These are phyloP conservation scores for Avena sativa DNA, from an alignment of 176 grass and related monocot species.

Conservation along the genomic window DNA sequence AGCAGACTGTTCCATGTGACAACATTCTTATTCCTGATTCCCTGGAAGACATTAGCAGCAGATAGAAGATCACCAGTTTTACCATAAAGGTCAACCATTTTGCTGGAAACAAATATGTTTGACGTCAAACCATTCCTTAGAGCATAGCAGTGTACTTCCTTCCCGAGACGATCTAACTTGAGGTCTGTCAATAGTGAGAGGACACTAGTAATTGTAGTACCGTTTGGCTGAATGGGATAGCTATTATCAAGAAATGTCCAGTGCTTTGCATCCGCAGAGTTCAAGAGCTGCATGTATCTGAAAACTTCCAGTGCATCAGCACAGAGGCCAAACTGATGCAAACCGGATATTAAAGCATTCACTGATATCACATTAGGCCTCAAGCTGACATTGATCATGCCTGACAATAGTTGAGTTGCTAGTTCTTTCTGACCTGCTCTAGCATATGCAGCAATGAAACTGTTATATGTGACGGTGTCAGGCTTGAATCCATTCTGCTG, in stretches of 20 bases:
- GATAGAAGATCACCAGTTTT: slow-evolving; percentile 56
- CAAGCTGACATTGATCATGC: slow-evolving; percentile 41
- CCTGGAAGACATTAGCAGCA: slow-evolving; percentile 57
- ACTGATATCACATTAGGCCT: slow-evolving; percentile 70
- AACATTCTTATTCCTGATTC: slow-evolving; percentile 64
- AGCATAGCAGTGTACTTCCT: slow-evolving; percentile 71
- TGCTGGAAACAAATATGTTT: slow-evolving; percentile 71
- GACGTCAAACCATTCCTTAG: slow-evolving; percentile 61
- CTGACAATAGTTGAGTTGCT: slow-evolving; percentile 46
- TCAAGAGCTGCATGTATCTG: slow-evolving; percentile 56
- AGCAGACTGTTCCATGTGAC: slow-evolving; percentile 73
- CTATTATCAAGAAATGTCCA: slow-evolving; percentile 46
- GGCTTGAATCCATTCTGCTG: slow-evolving; percentile 57
- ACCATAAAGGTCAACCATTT: slow-evolving; percentile 68
- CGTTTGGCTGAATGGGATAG: slow-evolving; percentile 51
- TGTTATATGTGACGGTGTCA: slow-evolving; percentile 66
- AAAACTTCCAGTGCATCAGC: slow-evolving; percentile 66
- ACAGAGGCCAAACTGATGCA: slow-evolving; percentile 56
- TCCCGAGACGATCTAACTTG: slow-evolving; percentile 56
- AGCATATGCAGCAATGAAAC: slow-evolving; percentile 68
- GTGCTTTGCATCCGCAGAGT: slow-evolving; percentile 19
- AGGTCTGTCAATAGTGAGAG: slow-evolving; percentile 64
- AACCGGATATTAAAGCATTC: slow-evolving; percentile 67
- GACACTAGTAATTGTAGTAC: slow-evolving; percentile 58
- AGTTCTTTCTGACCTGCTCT: slow-evolving; percentile 65